A percentile compares a stretch with the other conserved stretches of the same genome.
Conservation (phyloP, 164 flowering plant species). For the Piper longum region DNA sequence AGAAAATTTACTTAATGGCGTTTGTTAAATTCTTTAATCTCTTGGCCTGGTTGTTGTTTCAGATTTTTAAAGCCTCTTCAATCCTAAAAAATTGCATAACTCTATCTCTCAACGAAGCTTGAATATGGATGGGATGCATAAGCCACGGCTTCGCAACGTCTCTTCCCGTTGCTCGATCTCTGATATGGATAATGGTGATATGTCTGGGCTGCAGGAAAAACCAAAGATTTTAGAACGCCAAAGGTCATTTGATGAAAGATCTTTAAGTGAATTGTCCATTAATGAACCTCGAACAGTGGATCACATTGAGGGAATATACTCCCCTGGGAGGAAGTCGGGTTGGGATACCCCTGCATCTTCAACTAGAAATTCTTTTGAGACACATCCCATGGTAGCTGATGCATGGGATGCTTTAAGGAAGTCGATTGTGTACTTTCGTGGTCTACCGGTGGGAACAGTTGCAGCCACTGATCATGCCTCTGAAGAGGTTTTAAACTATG, state of each 20-base stretch:
- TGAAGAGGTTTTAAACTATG: constrained; percentile 23
- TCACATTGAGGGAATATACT: constrained; percentile 7
- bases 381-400: constrained; percentile 32
- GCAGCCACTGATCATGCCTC: constrained; percentile 20
- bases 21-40: background rate
- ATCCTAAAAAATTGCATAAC: background rate
- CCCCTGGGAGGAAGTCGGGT: constrained; percentile 9
- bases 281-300: constrained; percentile 8
- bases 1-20: background rate
- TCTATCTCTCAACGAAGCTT: background rate
- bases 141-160: constrained; percentile 9
- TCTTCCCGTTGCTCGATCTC: constrained; percentile 14
- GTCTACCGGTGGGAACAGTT: constrained; percentile 26
- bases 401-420: constrained; percentile 32
- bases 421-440: constrained; percentile 23
- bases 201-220: constrained; percentile 14
- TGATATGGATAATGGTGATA: constrained; percentile 14
- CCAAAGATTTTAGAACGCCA: constrained; percentile 17
- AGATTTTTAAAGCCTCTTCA: background rate
- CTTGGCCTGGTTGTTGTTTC: background rate
- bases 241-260: constrained; percentile 23
- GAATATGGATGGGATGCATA: constrained; percentile 8
- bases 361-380: constrained; percentile 21
- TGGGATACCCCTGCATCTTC: constrained; percentile 10
- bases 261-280: constrained; percentile 14